Conservation (phyloP, 768 basidiomycete genomes). For the Tulasnella sp. region DNA sequence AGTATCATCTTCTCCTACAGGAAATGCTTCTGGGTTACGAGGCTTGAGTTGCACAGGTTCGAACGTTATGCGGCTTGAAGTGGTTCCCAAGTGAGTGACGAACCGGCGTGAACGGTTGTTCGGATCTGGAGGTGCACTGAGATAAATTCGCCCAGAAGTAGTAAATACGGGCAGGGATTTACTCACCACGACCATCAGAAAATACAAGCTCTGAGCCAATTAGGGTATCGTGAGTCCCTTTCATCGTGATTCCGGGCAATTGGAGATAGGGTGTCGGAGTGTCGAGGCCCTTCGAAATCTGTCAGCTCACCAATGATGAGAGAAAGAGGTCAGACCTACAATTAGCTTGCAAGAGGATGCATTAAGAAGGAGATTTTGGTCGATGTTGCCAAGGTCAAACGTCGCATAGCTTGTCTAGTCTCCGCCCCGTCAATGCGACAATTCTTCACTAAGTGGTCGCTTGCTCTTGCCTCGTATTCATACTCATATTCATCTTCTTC, state of each 20-base stretch:
- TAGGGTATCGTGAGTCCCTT: conserved; percentile 61
- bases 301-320: background rate
- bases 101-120: conserved; percentile 48
- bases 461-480: conserved; percentile 26
- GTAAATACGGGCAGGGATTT: background rate
- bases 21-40: background rate
- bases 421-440: background rate
- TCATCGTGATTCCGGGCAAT: conserved; percentile 67
- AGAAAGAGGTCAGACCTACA: conserved; percentile 44
- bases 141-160: conserved; percentile 31
- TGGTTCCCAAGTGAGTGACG: conserved; percentile 55
- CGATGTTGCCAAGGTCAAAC: conserved; percentile 64
- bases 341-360: conserved; percentile 68
- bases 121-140: conserved; percentile 36
- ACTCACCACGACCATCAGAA: conserved; percentile 54
- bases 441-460: background rate
- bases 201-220: conserved; percentile 76
- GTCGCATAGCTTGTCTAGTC: conserved; percentile 51
- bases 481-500: conserved; percentile 26
- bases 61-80: conserved; percentile 68
- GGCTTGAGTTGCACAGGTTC: conserved; percentile 45
- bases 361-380: conserved; percentile 71
- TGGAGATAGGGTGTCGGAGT: conserved; percentile 74
- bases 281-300: conserved; percentile 59
- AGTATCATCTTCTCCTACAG: background rate